A percentile compares a stretch with the other conserved stretches of the same genome.
These are phyloP conservation scores for Aaosphaeria pasadenensis DNA, from an alignment of 2,329 filamentous ascomycete genomes.

Conservation along the genomic window DNA sequence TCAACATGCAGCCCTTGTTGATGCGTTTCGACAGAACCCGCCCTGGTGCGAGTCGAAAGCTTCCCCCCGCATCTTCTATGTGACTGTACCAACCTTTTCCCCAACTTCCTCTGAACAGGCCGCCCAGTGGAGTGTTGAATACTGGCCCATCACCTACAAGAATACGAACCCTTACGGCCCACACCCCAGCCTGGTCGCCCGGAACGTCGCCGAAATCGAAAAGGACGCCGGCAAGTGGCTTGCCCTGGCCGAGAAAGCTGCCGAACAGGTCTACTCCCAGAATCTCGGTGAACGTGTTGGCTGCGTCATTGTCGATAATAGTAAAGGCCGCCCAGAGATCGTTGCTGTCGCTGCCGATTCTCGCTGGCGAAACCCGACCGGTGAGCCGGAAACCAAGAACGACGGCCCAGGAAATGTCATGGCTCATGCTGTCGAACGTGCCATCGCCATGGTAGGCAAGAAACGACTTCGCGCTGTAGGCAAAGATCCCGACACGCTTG, in stretches of 20 bases:
- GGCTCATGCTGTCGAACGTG: slow-evolving; percentile 74
- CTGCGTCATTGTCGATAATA: slow-evolving; percentile 69
- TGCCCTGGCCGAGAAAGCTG: slow-evolving; percentile 64
- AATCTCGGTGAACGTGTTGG: slow-evolving; percentile 69
- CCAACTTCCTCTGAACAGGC: slow-evolving; percentile 76
- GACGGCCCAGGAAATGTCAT: slow-evolving; percentile 65
- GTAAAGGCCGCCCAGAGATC: slow-evolving; percentile 47
- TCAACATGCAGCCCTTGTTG: slow-evolving; percentile 48
- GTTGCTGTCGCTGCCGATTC: slow-evolving; percentile 76
- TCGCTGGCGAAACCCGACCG: slow-evolving; percentile 55
- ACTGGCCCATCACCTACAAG: slow-evolving; percentile 83
- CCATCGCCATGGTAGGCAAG: slow-evolving; percentile 76
- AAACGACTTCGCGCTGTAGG: slow-evolving; percentile 46
- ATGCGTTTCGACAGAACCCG: slow-evolving; percentile 28
- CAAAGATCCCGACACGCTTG: slow-evolving; percentile 14
- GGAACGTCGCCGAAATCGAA: slow-evolving; percentile 67
- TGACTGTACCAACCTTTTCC: slow-evolving; percentile 68
- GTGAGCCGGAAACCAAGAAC: slow-evolving; percentile 14
- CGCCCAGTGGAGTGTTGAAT: slow-evolving; percentile 68
- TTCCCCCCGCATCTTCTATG: slow-evolving; percentile 56
- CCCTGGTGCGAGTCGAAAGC: slow-evolving; percentile 37
- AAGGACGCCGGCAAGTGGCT: slow-evolving; percentile 65
- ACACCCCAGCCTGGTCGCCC: slow-evolving; percentile 70
- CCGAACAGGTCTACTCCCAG: slow-evolving; percentile 54
- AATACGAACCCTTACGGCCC: slow-evolving; percentile 85